Evolutionary conservation across 805 yeast species (phyloP), one percentile per base, ranked within the genome.

Genomic region (Tetrapisispora taiwanensis): DNA sequence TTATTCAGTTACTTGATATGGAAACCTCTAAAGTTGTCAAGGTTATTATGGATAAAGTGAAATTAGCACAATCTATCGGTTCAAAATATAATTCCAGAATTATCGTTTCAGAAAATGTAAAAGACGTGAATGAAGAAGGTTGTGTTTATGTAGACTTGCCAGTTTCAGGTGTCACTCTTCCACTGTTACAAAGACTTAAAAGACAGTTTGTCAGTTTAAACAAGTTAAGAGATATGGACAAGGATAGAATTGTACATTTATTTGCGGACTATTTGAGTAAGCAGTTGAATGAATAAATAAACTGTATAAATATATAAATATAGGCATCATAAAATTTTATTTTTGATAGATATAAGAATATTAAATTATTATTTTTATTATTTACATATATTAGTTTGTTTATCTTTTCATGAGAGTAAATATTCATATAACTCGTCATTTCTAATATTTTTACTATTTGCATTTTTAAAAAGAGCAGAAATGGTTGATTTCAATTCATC

Each of bases 201-300:
- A 73, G 98, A 52, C 81, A 88, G 15, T 90, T 83, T 62, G 76
- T 89, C n/a, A 71, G 77, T 33, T 69, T 90, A 60, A 87, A 90
- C 59, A 75, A 85, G 53, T 77, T 88, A 71, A 72, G 95, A 54
- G 77, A 80, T 35, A 70, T 88, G 36, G 92, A 85, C 42, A 56
- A 70, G 19, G 79, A 75, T 24, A 67, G 95, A 54, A 84, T 90
- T 20, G 72, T 69, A 4, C 76, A 80, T 1, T 59, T 85, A 53
- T 90, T 89, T 65, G 82, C 80, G 5, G 95, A 88, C 36, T 90
- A 84, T 59, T 62, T 89, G 46, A 78, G 77, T 50, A 75, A 74
- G 52, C 80, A 84, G 53, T 69, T 84, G 49, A 67, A 71, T 31
- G 48, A 48, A 18, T 47, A 43, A 30, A 14, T 4, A 14, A 10